These are phyloP conservation scores for Ambrosia artemisiifolia DNA, from an alignment of 129 eudicot genomes.

Conservation along the genomic window DNA sequence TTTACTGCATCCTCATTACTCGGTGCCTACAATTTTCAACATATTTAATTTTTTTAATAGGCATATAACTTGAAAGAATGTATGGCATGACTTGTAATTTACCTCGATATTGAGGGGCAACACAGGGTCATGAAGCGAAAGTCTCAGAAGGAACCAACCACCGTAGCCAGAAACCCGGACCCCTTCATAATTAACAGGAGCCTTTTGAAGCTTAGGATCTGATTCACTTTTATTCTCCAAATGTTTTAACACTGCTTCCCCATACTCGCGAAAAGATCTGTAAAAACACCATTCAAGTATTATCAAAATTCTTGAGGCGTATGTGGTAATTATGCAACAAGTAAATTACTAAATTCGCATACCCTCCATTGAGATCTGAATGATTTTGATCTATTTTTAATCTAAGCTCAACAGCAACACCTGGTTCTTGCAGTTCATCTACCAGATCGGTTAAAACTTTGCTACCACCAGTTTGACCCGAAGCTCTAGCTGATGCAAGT, in stretches of 20 bases:
- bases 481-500: conserved; percentile 95
- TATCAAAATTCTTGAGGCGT: not conserved
- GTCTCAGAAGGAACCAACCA: conserved; percentile 97
- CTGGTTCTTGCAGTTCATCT: conserved; percentile 88
- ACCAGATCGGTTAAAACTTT: conserved; percentile 89
- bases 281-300: conserved; percentile 7
- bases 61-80: not conserved
- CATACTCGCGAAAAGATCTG: conserved; percentile 94
- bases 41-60: not conserved
- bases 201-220: conserved; percentile 83
- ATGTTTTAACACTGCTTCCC: conserved; percentile 78
- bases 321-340: not conserved
- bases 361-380: conserved; percentile 76
- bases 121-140: conserved; percentile 98
- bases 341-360: conserved; percentile 24
- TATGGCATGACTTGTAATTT: not conserved
- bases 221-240: conserved; percentile 58
- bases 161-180: conserved; percentile 92
- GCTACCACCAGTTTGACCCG: conserved; percentile 84
- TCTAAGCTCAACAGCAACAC: conserved; percentile 78
- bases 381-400: conserved; percentile 80
- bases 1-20: conserved; percentile 71
- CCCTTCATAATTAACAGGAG: conserved; percentile 91
- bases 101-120: conserved; percentile 99
- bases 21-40: conserved; percentile 49